These are phyloP conservation scores for Rhizopus delemar DNA, from an alignment of 371 early-diverging fungal species.

Conservation along the genomic window DNA sequence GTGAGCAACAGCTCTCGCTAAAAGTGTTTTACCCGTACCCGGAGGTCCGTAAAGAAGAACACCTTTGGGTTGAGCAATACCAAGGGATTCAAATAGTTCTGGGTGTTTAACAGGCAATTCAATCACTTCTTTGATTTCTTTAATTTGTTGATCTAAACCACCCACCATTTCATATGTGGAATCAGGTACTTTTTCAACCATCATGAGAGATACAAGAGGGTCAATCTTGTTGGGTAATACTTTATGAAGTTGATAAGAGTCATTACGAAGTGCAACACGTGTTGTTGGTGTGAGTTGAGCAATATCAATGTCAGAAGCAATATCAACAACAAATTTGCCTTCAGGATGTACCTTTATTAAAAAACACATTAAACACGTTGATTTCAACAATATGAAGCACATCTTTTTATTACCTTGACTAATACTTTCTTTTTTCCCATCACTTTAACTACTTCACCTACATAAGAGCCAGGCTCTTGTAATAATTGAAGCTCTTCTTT, in stretches of 20 bases:
- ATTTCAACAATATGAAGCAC: not conserved
- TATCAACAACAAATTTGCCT: conserved; percentile 98
- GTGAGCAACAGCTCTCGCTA: conserved; percentile 99
- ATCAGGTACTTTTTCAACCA: conserved; percentile 99
- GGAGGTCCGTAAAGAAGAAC: conserved; percentile 99
- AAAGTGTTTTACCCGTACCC: conserved; percentile 99
- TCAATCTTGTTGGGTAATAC: conserved; percentile 99
- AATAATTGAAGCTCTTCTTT: conserved; percentile 97
- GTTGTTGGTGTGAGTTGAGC: conserved; percentile 91
- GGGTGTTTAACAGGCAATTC: conserved; percentile 96
- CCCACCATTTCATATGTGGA: conserved; percentile 99
- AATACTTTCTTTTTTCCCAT: conserved; percentile 99
- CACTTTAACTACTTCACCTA: conserved; percentile 98
- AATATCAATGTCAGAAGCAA: conserved; percentile 90
- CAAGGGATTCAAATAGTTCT: conserved; percentile 52
- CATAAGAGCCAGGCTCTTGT: conserved; percentile 97
- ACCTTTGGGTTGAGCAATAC: conserved; percentile 72
- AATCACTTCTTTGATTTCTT: conserved; percentile 99
- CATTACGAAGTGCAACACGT: conserved; percentile 96
- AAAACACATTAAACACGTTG: not conserved
- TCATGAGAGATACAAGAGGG: conserved; percentile 99
- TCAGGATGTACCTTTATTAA: conserved; percentile 87
- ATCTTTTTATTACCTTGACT: conserved; percentile 77
- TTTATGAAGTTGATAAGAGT: conserved; percentile 98
- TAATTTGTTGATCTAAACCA: conserved; percentile 99